Percentiles rank a stretch among this genome's conserved stretches.
These are phyloP conservation scores for Adansonia gregorii DNA, from an alignment of 441 rosid genomes.

Conservation along the genomic window DNA sequence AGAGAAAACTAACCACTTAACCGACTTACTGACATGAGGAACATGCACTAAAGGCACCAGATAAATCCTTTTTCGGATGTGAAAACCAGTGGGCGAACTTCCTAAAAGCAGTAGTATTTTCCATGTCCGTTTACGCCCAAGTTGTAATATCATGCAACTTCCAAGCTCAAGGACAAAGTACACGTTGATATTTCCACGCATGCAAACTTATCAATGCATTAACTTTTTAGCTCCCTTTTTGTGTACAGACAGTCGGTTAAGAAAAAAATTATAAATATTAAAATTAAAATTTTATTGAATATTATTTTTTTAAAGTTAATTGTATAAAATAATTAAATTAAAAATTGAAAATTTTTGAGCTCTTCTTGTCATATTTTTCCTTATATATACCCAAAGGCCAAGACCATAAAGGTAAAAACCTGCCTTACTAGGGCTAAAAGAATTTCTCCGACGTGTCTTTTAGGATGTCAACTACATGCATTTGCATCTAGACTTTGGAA, in stretches of 20 bases:
- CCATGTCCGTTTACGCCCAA: not conserved
- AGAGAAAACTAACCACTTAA: not conserved
- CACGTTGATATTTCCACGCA: slow-evolving; percentile 5
- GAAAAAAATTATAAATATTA: too few relatives aligned
- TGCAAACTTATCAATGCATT: slow-evolving; percentile 12
- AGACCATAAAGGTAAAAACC: not conserved
- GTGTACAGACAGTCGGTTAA: too few relatives aligned
- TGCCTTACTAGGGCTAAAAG: too few relatives aligned
- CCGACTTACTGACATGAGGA: slow-evolving; percentile 12
- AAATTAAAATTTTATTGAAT: too few relatives aligned
- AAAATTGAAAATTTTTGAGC: too few relatives aligned
- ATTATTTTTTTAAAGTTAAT: too few relatives aligned
- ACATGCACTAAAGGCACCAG: slow-evolving; percentile 4
- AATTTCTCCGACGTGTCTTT: not conserved
- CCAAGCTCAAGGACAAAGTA: not conserved
- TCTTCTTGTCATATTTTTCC: not conserved
- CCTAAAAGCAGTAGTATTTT: not conserved
- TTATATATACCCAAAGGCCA: not conserved
- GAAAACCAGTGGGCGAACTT: slow-evolving; percentile 30
- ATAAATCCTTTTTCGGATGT: not conserved
- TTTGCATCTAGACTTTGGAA: not conserved
- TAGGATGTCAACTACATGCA: not conserved
- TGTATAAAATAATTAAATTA: too few relatives aligned
- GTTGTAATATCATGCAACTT: slow-evolving; percentile 1
- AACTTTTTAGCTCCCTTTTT: not conserved